Conservation (phyloP, 2,329 filamentous ascomycete genomes). For the Ceratocystis colombiana region DNA sequence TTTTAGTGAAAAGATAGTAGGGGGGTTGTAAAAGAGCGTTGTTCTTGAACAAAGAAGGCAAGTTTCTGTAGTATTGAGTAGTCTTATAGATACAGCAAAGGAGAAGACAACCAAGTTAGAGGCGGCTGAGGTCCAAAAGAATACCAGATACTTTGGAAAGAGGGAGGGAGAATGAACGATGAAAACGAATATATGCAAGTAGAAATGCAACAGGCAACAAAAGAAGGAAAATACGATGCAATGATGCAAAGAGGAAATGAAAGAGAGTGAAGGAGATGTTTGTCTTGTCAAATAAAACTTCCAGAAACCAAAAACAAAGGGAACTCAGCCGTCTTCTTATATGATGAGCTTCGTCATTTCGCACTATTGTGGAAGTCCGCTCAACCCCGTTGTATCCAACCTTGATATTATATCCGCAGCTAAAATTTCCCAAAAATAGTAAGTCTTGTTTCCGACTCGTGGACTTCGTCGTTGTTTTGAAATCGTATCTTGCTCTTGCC, state of each 20-base stretch:
- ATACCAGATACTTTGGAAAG: background rate
- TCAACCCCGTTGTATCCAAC: background rate
- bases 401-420: background rate
- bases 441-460: background rate
- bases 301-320: background rate
- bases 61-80: background rate
- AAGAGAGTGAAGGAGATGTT: background rate
- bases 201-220: constrained; percentile 1
- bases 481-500: background rate
- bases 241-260: background rate
- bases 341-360: background rate
- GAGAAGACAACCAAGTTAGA: background rate
- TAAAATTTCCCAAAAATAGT: background rate
- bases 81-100: background rate
- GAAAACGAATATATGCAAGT: background rate
- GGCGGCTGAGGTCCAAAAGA: background rate
- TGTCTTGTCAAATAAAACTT: background rate
- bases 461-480: too few relatives aligned
- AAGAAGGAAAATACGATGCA: background rate
- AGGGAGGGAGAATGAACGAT: background rate
- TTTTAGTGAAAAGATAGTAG: background rate
- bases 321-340: background rate
- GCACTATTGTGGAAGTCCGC: background rate
- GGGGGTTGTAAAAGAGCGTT: background rate
- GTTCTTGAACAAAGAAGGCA: background rate